Conservation (phyloP, 164 flowering plant genomes). For the Paratinospora sagittata region DNA sequence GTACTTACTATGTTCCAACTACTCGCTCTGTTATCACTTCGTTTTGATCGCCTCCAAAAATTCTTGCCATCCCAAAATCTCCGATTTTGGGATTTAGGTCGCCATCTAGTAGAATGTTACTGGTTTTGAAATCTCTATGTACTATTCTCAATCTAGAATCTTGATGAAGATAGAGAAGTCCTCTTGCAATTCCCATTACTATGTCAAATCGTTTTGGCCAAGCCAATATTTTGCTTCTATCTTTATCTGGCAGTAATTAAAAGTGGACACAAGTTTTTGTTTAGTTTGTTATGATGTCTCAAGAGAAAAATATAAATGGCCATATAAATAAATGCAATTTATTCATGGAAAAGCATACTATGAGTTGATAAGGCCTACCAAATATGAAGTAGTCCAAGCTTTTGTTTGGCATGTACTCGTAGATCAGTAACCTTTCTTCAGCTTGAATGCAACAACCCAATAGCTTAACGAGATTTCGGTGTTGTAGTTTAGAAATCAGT, state of each 20-base stretch:
- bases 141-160: slow-evolving; percentile 6
- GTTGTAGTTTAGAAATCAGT: slow-evolving; percentile 24
- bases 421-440: slow-evolving; percentile 20
- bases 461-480: slow-evolving; percentile 24
- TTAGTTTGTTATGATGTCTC: background rate
- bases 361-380: slow-evolving; percentile 7
- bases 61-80: slow-evolving; percentile 9
- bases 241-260: background rate
- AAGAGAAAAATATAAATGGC: no score
- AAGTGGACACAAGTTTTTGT: background rate
- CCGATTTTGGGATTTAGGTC: slow-evolving; percentile 3
- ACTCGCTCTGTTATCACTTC: background rate
- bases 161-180: slow-evolving; percentile 4
- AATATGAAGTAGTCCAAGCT: slow-evolving; percentile 25
- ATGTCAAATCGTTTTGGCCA: slow-evolving; percentile 1
- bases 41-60: background rate
- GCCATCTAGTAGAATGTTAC: slow-evolving; percentile 1
- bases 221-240: background rate
- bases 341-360: no score
- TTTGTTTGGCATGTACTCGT: slow-evolving; percentile 28
- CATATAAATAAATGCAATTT: no score
- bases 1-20: slow-evolving; percentile 10
- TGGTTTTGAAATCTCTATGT: slow-evolving; percentile 4
- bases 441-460: slow-evolving; percentile 18
- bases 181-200: slow-evolving; percentile 1